Base-by-base conservation (phyloP, 2,329 filamentous ascomycete species). In the Fusarium pilosicola region DNA sequence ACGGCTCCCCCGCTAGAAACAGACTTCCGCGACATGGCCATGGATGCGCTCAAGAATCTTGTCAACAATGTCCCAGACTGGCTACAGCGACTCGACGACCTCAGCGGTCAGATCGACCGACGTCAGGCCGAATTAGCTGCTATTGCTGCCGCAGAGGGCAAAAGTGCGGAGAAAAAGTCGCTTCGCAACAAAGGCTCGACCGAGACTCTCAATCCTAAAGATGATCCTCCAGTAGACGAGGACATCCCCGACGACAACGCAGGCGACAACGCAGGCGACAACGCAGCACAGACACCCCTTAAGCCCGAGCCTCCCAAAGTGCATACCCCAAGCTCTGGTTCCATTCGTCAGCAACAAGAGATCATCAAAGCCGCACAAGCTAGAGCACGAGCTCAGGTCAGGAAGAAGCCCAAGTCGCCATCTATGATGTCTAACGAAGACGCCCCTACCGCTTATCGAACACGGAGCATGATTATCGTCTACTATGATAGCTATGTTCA, bases 401-500 rank as follows among this genome's bases (percentile, higher is more conserved):
- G 85, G 74, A 88, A 86, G 75, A 85, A 85, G 54, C 84, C 85
- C 58, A 85, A 87, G 60, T 85, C 86, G 17, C 83, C 87, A 34
- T 90, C 88, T 0, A 82, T 89, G 74, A 75, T 86, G 55, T 89
- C 87, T 42, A 84, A 81, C 41, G 84, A 84, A 42, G 86, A 88
- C 17, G 80, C 83, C 5, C 80, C 85, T 2, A 81, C 85, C 15
- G 89, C 90, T 70, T 93, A 92, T 80, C 90, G 93, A 62, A 91
- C 90, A 7, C 89, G 92, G 74, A 91, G 88, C 65, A 93, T 94
- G 87, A 92, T 96, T 44, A 91, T 96, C 42, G 93, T 97, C n/a
- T 95, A 94, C 82, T 98, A 98, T 80, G 95, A 98, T 80, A 94
- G 93, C 75, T 92, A 94, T 70, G 92, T 97, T 9, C 95, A 98